Percentiles rank a stretch among this genome's conserved stretches.
These are phyloP conservation scores for Trichoderma reesei DNA, from an alignment of 495 filamentous ascomycete genomes.

Conservation along the genomic window DNA sequence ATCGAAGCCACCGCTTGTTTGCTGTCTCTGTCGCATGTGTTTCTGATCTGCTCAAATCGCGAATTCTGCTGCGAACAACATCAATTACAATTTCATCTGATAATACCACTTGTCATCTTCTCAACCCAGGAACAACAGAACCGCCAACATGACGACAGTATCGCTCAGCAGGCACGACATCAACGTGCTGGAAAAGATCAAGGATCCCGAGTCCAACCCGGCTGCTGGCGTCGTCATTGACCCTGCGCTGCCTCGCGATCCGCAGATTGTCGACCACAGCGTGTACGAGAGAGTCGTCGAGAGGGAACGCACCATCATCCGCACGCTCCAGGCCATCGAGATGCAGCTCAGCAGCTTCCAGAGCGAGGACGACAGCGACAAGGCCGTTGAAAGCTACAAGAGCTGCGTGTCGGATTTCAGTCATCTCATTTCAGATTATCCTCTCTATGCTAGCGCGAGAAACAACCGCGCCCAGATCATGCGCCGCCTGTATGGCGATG, in stretches of 20 bases:
- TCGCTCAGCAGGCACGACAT: slow-evolving; percentile 59
- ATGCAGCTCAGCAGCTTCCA: slow-evolving; percentile 21
- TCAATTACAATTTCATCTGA: not conserved
- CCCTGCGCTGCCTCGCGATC: slow-evolving; percentile 48
- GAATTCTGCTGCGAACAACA: no score
- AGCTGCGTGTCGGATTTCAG: slow-evolving; percentile 36
- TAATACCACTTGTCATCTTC: not conserved
- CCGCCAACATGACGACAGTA: slow-evolving; percentile 31
- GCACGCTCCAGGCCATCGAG: slow-evolving; percentile 40
- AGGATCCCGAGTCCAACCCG: slow-evolving; percentile 65
- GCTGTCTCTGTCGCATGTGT: not conserved
- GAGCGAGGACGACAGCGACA: slow-evolving; percentile 4
- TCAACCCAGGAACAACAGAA: not conserved
- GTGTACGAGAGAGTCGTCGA: slow-evolving; percentile 29
- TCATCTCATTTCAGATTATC: slow-evolving; percentile 45
- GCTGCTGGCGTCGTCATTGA: slow-evolving; percentile 43
- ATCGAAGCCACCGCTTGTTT: not conserved
- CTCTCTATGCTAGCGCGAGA: slow-evolving; percentile 61
- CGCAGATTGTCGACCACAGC: slow-evolving; percentile 36
- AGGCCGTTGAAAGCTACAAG: slow-evolving; percentile 30
- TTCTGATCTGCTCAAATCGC: no score
- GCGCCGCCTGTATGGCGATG: slow-evolving; percentile 48
- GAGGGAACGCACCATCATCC: slow-evolving; percentile 39
- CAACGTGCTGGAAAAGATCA: slow-evolving; percentile 65
- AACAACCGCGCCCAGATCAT: slow-evolving; percentile 70